Evolutionary conservation across 176 grass and related monocot genomes (phyloP).

Genomic region (Guadua angustifolia): DNA sequence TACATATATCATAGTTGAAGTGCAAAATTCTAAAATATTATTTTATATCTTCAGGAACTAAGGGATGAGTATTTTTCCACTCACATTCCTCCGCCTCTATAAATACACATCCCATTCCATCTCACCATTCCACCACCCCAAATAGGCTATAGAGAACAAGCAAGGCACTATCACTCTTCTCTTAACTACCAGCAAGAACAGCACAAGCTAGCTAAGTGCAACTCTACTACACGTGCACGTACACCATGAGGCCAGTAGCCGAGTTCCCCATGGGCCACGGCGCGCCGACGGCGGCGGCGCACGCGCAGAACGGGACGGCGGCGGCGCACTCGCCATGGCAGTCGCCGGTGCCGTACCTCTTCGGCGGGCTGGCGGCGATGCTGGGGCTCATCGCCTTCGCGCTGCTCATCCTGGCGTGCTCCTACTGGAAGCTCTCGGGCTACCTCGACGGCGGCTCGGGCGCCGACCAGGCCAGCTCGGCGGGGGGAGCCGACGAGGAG

Average conservation of each 20-base stretch:
- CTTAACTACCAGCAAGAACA: slow-evolving; percentile 9
- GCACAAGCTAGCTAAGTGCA: background rate
- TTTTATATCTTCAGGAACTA: too few species aligned
- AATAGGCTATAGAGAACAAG: background rate
- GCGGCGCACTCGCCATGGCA: slow-evolving; percentile 70
- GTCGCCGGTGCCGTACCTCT: slow-evolving; percentile 87
- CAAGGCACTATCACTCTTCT: background rate
- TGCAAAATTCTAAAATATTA: too few species aligned
- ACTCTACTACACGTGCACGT: background rate
- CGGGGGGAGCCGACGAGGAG: slow-evolving; percentile 17
- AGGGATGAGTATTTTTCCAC: background rate
- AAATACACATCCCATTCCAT: slow-evolving; percentile 42
- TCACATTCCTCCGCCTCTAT: slow-evolving; percentile 36
- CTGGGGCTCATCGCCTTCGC: slow-evolving; percentile 84
- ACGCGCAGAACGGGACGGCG: slow-evolving; percentile 39
- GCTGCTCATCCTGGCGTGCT: slow-evolving; percentile 88
- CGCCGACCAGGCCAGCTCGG: slow-evolving; percentile 21
- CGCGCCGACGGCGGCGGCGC: slow-evolving; percentile 36
- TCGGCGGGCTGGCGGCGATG: slow-evolving; percentile 83
- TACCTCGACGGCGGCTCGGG: slow-evolving; percentile 53
- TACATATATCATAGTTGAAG: too few species aligned
- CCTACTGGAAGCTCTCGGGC: slow-evolving; percentile 88
- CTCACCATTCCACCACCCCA: slow-evolving; percentile 39
- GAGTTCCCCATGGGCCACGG: slow-evolving; percentile 42
- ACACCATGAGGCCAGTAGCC: slow-evolving; percentile 63